Conservation (phyloP, 495 filamentous ascomycete genomes). For the Daldinia caldariorum region DNA sequence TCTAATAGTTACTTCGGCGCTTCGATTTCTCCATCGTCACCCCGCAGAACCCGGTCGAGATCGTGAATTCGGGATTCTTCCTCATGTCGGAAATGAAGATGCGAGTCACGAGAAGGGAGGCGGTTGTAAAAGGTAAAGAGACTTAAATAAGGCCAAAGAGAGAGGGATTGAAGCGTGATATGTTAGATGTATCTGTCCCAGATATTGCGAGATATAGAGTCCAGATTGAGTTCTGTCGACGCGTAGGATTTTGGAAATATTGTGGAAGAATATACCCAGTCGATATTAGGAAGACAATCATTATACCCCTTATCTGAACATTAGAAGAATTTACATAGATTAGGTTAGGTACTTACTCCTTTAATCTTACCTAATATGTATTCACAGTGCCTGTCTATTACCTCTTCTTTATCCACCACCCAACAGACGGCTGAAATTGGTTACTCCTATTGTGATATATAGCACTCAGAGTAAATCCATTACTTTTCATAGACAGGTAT, state of each 20-base stretch:
- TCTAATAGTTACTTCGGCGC: slow-evolving; percentile 32
- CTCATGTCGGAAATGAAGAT: slow-evolving; percentile 39
- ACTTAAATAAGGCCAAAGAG: not conserved
- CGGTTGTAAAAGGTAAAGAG: not conserved
- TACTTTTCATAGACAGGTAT: not conserved
- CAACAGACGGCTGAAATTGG: no score
- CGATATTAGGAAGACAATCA: not conserved
- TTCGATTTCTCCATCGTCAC: slow-evolving; percentile 37
- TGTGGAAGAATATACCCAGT: not conserved
- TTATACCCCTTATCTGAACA: not conserved
- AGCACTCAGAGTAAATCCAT: no score
- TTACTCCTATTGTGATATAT: no score
- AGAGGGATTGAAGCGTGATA: not conserved
- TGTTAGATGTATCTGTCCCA: no score
- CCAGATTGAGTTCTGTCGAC: not conserved
- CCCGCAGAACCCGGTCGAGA: slow-evolving; percentile 33
- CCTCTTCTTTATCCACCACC: not conserved
- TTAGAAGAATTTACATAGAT: not conserved
- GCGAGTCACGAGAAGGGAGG: slow-evolving; percentile 33
- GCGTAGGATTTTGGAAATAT: not conserved
- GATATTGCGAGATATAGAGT: no score
- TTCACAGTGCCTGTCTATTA: not conserved
- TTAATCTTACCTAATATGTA: not conserved
- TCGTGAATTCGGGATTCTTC: slow-evolving; percentile 37
- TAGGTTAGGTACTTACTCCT: no score